Conservation (phyloP, 2,329 filamentous ascomycete species). For the Fusarium decemcellulare region DNA sequence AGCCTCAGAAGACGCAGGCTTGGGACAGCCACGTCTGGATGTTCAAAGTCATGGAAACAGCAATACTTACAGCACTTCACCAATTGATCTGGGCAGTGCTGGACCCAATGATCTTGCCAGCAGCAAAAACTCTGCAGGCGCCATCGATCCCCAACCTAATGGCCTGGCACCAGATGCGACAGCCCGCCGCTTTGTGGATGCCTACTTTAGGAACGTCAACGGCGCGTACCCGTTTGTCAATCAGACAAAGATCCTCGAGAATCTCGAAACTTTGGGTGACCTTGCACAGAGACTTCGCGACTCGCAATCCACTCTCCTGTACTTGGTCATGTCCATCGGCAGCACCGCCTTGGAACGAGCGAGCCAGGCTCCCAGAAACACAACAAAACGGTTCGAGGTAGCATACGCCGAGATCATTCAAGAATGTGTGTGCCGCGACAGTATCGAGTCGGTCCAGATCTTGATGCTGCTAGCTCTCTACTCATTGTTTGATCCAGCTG, state of each 20-base stretch:
- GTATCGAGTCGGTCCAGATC: constrained; percentile 54
- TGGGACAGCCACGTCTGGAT: background rate
- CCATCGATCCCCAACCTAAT: background rate
- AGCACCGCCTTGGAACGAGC: constrained; percentile 57
- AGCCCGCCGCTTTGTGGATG: constrained; percentile 52
- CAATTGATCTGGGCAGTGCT: background rate
- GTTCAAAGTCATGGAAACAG: background rate
- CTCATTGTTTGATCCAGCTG: constrained; percentile 56
- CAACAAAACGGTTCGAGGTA: constrained; percentile 48
- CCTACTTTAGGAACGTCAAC: constrained; percentile 59
- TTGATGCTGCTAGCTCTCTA: constrained; percentile 56
- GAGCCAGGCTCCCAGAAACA: constrained; percentile 50
- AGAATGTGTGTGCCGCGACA: constrained; percentile 51
- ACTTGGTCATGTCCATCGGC: constrained; percentile 59
- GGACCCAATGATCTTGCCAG: background rate
- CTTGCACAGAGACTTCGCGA: constrained; percentile 7
- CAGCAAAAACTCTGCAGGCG: background rate
- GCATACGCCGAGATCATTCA: constrained; percentile 54
- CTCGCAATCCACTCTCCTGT: constrained; percentile 47
- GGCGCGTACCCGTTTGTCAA: constrained; percentile 59
- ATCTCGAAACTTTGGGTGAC: constrained; percentile 47
- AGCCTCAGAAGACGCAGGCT: background rate
- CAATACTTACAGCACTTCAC: background rate
- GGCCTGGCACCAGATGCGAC: constrained; percentile 1
- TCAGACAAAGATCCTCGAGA: constrained; percentile 46